A percentile compares a stretch with the other conserved stretches of the same genome.
Evolutionary conservation across 441 rosid species (phyloP).

Genomic region (Theobroma grandiflorum): DNA sequence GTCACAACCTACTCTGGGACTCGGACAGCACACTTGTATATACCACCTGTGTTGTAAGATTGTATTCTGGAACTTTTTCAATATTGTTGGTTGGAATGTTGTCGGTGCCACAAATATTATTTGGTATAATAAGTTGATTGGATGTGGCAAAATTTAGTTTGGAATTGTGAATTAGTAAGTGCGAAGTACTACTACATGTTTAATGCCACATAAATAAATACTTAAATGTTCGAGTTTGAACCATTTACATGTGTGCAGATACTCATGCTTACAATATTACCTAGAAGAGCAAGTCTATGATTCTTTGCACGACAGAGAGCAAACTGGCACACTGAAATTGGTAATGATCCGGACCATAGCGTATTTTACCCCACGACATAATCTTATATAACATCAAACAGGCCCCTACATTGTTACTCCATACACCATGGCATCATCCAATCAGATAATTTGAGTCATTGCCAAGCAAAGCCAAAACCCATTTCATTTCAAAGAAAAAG

Average conservation of each 20-base stretch:
- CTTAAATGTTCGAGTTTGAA: neutral
- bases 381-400: neutral
- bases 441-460: neutral
- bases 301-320: neutral
- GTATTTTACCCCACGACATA: neutral
- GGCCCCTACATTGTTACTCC: neutral
- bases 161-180: conserved; percentile 11
- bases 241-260: neutral
- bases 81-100: neutral
- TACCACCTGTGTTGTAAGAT: neutral
- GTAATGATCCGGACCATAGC: neutral
- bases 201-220: neutral
- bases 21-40: neutral
- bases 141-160: neutral
- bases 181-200: neutral
- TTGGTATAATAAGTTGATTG: conserved; percentile 8
- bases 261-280: neutral
- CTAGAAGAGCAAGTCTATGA: neutral
- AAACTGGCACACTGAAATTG: neutral
- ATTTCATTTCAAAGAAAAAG: neutral
- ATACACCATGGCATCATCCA: neutral
- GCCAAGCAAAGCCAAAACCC: neutral
- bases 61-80: neutral
- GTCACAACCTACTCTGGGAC: neutral
- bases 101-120: neutral